phyloP scores from a whole-genome alignment of 805 yeast genomes.

The Starmerella roubikii region DNA sequence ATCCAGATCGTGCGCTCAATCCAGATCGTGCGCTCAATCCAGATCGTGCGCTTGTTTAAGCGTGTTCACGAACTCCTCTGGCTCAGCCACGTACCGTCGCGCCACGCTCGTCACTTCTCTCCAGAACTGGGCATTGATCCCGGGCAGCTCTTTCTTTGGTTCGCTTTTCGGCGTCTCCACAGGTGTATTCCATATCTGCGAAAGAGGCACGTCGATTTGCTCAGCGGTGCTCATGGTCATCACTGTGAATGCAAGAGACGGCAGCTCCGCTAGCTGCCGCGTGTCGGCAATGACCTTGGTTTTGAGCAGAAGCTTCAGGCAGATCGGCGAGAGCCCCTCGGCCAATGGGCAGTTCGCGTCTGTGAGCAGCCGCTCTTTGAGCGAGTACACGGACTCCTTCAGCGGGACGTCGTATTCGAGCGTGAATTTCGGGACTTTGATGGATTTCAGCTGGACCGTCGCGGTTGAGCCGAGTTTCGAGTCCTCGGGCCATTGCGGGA shows the following conservation, averaged over 20 bases:
- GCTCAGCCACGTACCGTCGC: conserved; percentile 12
- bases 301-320: conserved; percentile 16
- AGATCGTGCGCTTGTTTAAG: no score
- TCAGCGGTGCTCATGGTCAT: conserved; percentile 13
- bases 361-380: conserved; percentile 24
- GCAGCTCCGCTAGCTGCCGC: conserved; percentile 16
- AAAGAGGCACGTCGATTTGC: conserved; percentile 9
- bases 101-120: conserved; percentile 14
- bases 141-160: conserved; percentile 4
- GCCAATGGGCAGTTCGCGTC: conserved; percentile 21
- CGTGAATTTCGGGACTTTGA: conserved; percentile 58
- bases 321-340: not conserved
- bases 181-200: conserved; percentile 3
- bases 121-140: conserved; percentile 18
- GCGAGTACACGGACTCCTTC: conserved; percentile 19
- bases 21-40: not conserved
- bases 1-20: not conserved
- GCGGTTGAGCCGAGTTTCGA: not conserved
- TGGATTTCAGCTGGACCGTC: conserved; percentile 41
- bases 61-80: conserved; percentile 5
- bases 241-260: conserved; percentile 16
- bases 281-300: conserved; percentile 18
- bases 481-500: conserved; percentile 6
- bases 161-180: not conserved
- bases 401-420: conserved; percentile 20